Evolutionary conservation across 106 monocot genomes (phyloP).

Genomic region (Triglochin maritima): DNA sequence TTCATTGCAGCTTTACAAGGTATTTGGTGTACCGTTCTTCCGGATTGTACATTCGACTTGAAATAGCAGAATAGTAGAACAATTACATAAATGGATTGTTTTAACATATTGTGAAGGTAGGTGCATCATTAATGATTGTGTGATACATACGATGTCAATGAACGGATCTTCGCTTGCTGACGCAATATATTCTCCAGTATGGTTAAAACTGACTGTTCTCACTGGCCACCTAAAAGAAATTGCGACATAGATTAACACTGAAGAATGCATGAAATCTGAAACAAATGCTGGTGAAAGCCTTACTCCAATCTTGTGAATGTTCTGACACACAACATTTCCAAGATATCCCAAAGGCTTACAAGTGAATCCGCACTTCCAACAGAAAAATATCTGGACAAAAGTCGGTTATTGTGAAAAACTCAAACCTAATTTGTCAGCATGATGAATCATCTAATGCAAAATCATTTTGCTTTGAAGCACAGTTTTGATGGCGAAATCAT

Average conservation of each 20-base stretch:
- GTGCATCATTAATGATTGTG: background rate
- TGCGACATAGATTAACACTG: background rate
- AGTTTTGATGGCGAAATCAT: background rate
- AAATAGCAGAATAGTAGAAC: slow-evolving; percentile 7
- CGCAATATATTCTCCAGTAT: slow-evolving; percentile 92
- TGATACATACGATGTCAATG: slow-evolving; percentile 74
- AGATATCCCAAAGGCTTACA: slow-evolving; percentile 87
- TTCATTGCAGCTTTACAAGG: slow-evolving; percentile 93
- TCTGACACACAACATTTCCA: slow-evolving; percentile 79
- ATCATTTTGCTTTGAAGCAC: background rate
- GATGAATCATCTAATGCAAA: background rate
- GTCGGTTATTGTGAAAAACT: background rate
- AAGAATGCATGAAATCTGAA: background rate
- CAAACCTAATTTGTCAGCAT: no score
- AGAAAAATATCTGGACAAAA: slow-evolving; percentile 76
- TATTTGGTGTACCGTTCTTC: slow-evolving; percentile 82
- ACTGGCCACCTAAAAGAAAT: slow-evolving; percentile 73
- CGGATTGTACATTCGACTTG: slow-evolving; percentile 75
- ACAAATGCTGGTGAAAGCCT: background rate
- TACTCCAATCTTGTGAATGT: slow-evolving; percentile 97
- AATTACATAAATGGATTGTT: background rate
- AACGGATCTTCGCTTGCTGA: slow-evolving; percentile 93
- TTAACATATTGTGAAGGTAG: background rate
- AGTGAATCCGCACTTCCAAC: slow-evolving; percentile 99
- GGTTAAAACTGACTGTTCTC: slow-evolving; percentile 84